These are phyloP conservation scores for Tolypocladium capitatum DNA, from an alignment of 2,329 filamentous ascomycete species.

Conservation along the genomic window DNA sequence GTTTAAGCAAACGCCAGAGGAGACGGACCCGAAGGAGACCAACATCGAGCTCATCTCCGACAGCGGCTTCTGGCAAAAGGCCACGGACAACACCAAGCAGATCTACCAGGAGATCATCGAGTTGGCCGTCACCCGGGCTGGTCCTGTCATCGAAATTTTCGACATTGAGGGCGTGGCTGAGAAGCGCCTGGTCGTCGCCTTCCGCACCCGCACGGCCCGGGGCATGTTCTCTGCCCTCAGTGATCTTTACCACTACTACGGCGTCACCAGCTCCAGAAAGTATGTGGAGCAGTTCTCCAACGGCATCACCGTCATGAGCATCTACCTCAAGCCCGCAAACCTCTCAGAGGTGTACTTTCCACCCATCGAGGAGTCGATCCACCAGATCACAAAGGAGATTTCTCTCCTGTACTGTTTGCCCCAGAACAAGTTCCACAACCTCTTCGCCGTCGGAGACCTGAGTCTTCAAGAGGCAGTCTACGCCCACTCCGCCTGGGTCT, in stretches of 20 bases:
- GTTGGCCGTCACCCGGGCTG: slow-evolving; percentile 69
- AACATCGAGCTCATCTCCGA: slow-evolving; percentile 86
- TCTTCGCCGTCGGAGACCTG: slow-evolving; percentile 75
- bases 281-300: slow-evolving; percentile 99
- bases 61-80: slow-evolving; percentile 88
- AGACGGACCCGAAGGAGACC: slow-evolving; percentile 66
- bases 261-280: slow-evolving; percentile 88
- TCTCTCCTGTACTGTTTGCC: slow-evolving; percentile 95
- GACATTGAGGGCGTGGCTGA: slow-evolving; percentile 85
- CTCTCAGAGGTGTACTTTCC: slow-evolving; percentile 44
- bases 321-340: slow-evolving; percentile 70
- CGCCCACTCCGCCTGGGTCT: slow-evolving; percentile 94
- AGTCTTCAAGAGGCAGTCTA: slow-evolving; percentile 96
- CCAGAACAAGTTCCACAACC: slow-evolving; percentile 85
- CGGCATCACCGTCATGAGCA: slow-evolving; percentile 90
- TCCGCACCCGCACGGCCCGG: slow-evolving; percentile 81
- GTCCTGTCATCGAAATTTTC: slow-evolving; percentile 95
- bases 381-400: slow-evolving; percentile 98
- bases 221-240: slow-evolving; percentile 92
- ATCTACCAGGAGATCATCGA: slow-evolving; percentile 92
- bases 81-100: slow-evolving; percentile 86
- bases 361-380: slow-evolving; percentile 84
- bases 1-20: slow-evolving; percentile 62
- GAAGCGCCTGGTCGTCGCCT: slow-evolving; percentile 88
- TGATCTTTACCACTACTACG: slow-evolving; percentile 97